Base-by-base conservation (phyloP, 495 filamentous ascomycete species). In the Aspergillus hancockii region DNA sequence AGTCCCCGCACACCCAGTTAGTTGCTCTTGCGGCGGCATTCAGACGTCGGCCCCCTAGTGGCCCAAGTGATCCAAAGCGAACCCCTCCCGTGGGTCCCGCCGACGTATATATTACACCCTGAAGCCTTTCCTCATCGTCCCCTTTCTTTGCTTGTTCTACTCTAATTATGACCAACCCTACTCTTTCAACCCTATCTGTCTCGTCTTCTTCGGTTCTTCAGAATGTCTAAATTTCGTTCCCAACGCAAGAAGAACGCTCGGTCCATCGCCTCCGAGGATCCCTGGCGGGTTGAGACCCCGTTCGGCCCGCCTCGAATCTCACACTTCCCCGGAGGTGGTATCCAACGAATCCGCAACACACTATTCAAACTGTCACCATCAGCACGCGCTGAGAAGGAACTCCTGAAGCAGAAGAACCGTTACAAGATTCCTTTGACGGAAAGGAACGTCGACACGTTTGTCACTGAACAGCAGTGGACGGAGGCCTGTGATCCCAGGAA, bases 401-500 rank as follows among this genome's bases (percentile, higher is more conserved):
- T 76, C 19, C 62, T 80, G 6, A 71, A 69, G 58, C 71, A 74
- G 45, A 73, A 76, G 64, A 77, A 72, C 46, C 67, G 72, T 43
- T 71, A 67, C 67, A 79, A 75, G 50, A 67, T 67, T 12, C 78
- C 76, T 14, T 52, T 81, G 60, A 81, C 78, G 0, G 64, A 76
- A 22, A 64, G 76, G 18, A 81, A 81, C 54, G 65, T 81, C 58
- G 73, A 79, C 45, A 76, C 66, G n/a, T 71, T 81, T 36, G 65
- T 78, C 46, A 72, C 70, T 1, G 67, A 72, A 22, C 78, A 79
- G 61, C 62, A 70, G 63, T 65, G 67, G 52, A 66, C 79, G 13
- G 65, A 89, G 81, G 88, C 87, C 80, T 63, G 80, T 74, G 67
- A 86, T 80, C 50, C 65, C 67, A 43, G 88, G 82, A 59, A 81